phyloP scores from a whole-genome alignment of 345 rosid species.

The Populus simonii region DNA sequence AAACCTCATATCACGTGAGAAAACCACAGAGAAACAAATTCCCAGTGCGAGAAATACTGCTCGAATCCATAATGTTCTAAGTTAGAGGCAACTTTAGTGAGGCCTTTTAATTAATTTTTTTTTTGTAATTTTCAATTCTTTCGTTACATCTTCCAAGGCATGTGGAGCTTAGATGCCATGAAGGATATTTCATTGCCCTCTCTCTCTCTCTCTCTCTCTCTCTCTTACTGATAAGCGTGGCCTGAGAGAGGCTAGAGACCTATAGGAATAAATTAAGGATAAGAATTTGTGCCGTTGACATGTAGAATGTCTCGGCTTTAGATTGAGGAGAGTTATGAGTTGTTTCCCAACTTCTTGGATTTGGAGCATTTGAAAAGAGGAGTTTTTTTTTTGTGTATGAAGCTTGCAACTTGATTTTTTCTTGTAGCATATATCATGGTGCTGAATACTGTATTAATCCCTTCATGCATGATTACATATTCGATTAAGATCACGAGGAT shows the following conservation, averaged over 20 bases:
- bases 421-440: not conserved
- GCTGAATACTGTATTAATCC: not conserved
- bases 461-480: not conserved
- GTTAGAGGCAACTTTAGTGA: too few species aligned
- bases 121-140: slow-evolving; percentile 12
- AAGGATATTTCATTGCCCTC: not conserved
- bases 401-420: not conserved
- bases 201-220: not conserved
- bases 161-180: not conserved
- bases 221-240: not conserved
- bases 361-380: not conserved
- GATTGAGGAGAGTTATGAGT: not conserved
- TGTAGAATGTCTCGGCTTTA: not conserved
- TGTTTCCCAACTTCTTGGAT: not conserved
- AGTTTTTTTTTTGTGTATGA: not conserved
- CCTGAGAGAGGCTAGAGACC: not conserved
- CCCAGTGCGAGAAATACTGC: too few species aligned
- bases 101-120: too few species aligned
- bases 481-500: not conserved
- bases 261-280: not conserved
- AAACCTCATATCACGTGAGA: too few species aligned
- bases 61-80: too few species aligned
- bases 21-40: too few species aligned
- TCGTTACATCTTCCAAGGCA: not conserved
- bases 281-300: not conserved